Percentiles rank a stretch among this genome's conserved stretches.
phyloP scores from a whole-genome alignment of 2,329 filamentous ascomycete species.

The Penicillium griseofulvum region DNA sequence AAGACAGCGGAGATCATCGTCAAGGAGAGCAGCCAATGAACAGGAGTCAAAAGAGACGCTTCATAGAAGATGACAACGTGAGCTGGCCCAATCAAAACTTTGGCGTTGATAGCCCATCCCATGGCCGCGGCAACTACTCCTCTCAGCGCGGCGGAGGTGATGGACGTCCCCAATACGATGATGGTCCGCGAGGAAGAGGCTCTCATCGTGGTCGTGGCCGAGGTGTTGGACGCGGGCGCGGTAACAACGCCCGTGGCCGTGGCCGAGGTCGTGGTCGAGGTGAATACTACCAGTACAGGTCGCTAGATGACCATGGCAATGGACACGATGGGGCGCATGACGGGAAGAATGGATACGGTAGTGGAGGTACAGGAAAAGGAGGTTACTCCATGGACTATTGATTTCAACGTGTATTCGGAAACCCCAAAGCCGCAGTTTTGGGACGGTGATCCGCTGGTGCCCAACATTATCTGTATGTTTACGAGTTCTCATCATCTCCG shows the following conservation, averaged over 20 bases:
- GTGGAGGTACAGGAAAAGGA: slow-evolving; percentile 15
- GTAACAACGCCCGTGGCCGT: slow-evolving; percentile 39
- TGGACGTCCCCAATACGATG: slow-evolving; percentile 42
- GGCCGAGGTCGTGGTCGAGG: slow-evolving; percentile 51
- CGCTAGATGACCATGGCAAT: slow-evolving; percentile 59
- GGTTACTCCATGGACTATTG: slow-evolving; percentile 43
- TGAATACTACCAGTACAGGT: slow-evolving; percentile 58
- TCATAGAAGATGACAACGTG: slow-evolving; percentile 57
- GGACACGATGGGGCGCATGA: slow-evolving; percentile 33
- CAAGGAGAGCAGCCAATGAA: slow-evolving; percentile 56
- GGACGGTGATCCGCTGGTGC: neutral
- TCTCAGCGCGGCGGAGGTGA: slow-evolving; percentile 33
- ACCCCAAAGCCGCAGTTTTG: neutral
- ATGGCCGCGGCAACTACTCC: slow-evolving; percentile 22
- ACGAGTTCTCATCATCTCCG: neutral
- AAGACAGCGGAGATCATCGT: slow-evolving; percentile 59
- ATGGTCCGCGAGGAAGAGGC: slow-evolving; percentile 39
- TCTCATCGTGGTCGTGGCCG: slow-evolving; percentile 36
- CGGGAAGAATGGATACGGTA: slow-evolving; percentile 28
- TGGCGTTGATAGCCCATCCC: slow-evolving; percentile 23
- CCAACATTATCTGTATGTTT: neutral
- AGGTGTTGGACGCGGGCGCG: slow-evolving; percentile 40
- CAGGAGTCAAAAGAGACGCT: slow-evolving; percentile 57
- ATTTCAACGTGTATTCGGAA: slow-evolving; percentile 1
- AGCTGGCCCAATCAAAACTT: slow-evolving; percentile 26